Base-by-base conservation (phyloP, 106 monocot species). In the Dactylorhiza incarnata region DNA sequence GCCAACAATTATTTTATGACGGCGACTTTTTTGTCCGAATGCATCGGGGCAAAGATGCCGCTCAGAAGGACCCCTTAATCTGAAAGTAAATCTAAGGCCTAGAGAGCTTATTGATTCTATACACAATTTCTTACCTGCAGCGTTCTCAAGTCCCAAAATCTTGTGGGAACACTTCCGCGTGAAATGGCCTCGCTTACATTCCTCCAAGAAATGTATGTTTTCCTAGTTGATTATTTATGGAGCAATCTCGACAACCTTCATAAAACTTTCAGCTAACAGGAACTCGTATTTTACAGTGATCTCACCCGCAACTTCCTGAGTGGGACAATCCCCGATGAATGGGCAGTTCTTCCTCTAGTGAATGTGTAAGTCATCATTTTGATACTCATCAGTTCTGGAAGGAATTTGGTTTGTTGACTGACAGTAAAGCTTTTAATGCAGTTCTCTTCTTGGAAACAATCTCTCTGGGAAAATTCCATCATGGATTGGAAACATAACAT, bases 271-370 rank as follows among this genome's bases (percentile, higher is more conserved):
- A 11, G 2, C 47, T 76, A 76, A 66, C 5, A 23, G 62, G 8
- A 47, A 19, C 46, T 65, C 25, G 12, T 48, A 45, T 65, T 65
- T 76, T 66, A 14, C 71, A 78, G 78, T 46, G 78, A 78, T 44
- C 56, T 78, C 20, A 78, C 45, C 54, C 70, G 78, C 44, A 78
- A 78, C 71, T 78, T 24, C 24, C 70, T 78, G 13, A 78, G 44
- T 72, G 78, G 78, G 9, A 78, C 78, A 56, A 78, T 78, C 54
- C 78, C 78, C 25, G 24, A 50, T 25, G 70, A 71, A 20, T 78
- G 78, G 78, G 78, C 55, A 46, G 55, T 45, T 71, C 66, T 78
- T 52, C 72, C 56, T 72, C 72, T 78, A 46, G 55, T 47, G 56
- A 71, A 78, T 46, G 7, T 78, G 78, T 78, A 71, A 37, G 71